These are phyloP conservation scores for Entomortierella beljakovae DNA, from an alignment of 192 early-diverging fungal genomes.

Conservation along the genomic window DNA sequence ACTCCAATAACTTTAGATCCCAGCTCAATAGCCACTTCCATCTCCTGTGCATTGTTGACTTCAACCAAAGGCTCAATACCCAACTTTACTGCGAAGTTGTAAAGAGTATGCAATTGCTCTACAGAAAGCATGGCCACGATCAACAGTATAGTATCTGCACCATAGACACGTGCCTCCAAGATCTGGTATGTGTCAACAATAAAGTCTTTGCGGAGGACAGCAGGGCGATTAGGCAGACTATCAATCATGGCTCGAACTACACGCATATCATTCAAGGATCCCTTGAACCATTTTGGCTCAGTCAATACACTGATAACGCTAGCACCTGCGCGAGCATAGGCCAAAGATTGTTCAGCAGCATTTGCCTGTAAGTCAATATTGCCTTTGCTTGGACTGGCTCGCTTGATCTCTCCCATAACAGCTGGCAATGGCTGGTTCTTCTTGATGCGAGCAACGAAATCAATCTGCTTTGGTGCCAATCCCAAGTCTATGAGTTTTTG, in stretches of 20 bases:
- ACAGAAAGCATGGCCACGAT: constrained; percentile 95
- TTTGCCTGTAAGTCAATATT: constrained; percentile 86
- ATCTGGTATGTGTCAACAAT: constrained; percentile 97
- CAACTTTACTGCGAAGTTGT: constrained; percentile 79
- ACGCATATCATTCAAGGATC: constrained; percentile 90
- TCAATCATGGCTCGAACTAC: constrained; percentile 83
- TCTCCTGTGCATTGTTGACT: constrained; percentile 92
- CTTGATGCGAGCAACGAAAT: constrained; percentile 80
- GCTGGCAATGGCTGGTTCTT: constrained; percentile 70
- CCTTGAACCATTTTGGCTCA: constrained; percentile 99
- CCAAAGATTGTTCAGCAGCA: constrained; percentile 87
- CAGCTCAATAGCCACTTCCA: constrained; percentile 83
- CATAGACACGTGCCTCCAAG: constrained; percentile 92
- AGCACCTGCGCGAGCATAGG: constrained; percentile 91
- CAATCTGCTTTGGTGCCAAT: constrained; percentile 80
- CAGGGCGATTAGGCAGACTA: constrained; percentile 78
- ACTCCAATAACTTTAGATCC: constrained; percentile 95
- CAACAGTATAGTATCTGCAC: constrained; percentile 95
- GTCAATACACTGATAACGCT: constrained; percentile 97
- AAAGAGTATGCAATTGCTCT: constrained; percentile 72
- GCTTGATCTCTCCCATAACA: constrained; percentile 98
- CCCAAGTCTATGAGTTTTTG: constrained; percentile 74
- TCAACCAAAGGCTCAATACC: constrained; percentile 99
- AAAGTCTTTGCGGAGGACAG: constrained; percentile 97
- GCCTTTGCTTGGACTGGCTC: constrained; percentile 97